phyloP scores from a whole-genome alignment of 2,329 filamentous ascomycete species.

The Neonectria neomacrospora region DNA sequence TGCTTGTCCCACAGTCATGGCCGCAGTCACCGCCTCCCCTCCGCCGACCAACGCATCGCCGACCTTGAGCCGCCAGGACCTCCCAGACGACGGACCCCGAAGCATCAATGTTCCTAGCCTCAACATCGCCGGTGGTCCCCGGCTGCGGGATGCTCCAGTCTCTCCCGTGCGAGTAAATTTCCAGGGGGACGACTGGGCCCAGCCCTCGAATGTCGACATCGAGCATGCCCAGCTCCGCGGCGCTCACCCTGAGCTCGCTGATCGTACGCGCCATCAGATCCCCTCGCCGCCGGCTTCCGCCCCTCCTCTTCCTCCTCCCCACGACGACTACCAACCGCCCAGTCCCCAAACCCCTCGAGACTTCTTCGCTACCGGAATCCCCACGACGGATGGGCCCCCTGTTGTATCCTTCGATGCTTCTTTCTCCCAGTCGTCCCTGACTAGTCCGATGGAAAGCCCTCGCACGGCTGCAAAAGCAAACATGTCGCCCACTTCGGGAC shows the following conservation, averaged over 20 bases:
- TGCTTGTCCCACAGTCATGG: constrained; percentile 44
- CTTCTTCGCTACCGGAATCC: constrained; percentile 22
- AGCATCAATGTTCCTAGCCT: constrained; percentile 50
- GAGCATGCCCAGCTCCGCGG: constrained; percentile 52
- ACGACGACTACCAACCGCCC: constrained; percentile 20
- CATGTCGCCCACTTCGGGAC: constrained; percentile 31
- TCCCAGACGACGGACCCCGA: constrained; percentile 40
- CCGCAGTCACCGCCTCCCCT: constrained; percentile 50
- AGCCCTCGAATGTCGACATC: constrained; percentile 64
- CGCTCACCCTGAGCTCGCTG: constrained; percentile 41
- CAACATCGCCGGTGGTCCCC: constrained; percentile 51
- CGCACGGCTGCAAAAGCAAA: constrained; percentile 31
- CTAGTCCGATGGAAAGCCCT: constrained; percentile 26
- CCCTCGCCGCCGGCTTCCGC: constrained; percentile 44
- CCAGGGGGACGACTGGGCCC: constrained; percentile 63
- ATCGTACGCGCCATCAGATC: constrained; percentile 37
- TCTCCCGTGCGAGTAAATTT: constrained; percentile 68
- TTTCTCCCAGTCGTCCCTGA: constrained; percentile 18
- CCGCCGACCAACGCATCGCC: constrained; percentile 47
- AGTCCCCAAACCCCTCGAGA: constrained; percentile 27
- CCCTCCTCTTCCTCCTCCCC: constrained; percentile 49
- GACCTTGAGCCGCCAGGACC: constrained; percentile 35
- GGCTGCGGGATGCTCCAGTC: constrained; percentile 62
- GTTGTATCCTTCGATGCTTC: constrained; percentile 25
- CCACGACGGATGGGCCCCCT: constrained; percentile 15